These are phyloP conservation scores for Pichia nakasei DNA, from an alignment of 805 yeast genomes.

Conservation along the genomic window DNA sequence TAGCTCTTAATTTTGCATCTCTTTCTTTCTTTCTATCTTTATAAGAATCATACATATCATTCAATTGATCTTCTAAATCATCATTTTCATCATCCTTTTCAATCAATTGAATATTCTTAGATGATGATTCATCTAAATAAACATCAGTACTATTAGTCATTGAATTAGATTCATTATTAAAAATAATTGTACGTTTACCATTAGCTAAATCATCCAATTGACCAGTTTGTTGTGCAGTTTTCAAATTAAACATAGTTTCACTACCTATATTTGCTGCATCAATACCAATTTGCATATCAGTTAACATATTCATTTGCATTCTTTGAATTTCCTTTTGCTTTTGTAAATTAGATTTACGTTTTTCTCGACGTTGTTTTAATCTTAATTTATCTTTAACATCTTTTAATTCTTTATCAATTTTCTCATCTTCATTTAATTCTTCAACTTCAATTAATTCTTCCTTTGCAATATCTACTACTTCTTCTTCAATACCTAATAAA, in stretches of 20 bases:
- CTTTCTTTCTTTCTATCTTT: conserved; percentile 60
- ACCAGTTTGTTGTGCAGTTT: conserved; percentile 83
- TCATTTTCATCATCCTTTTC: conserved; percentile 45
- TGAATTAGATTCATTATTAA: conserved; percentile 37
- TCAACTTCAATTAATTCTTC: conserved; percentile 51
- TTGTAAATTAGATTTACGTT: conserved; percentile 68
- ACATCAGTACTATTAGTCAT: conserved; percentile 39
- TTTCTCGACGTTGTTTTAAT: conserved; percentile 66
- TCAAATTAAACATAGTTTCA: conserved; percentile 73
- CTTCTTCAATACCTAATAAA: conserved; percentile 55
- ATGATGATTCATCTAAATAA: conserved; percentile 16
- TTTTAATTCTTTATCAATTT: conserved; percentile 76
- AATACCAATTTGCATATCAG: conserved; percentile 86
- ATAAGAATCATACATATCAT: conserved; percentile 68
- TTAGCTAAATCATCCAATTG: conserved; percentile 60
- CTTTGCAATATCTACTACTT: conserved; percentile 36
- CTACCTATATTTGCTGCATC: conserved; percentile 81
- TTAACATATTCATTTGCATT: conserved; percentile 93
- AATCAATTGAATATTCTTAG: conserved; percentile 12
- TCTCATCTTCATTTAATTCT: conserved; percentile 77
- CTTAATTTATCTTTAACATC: conserved; percentile 64
- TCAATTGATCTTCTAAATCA: conserved; percentile 72
- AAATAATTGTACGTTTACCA: conserved; percentile 65
- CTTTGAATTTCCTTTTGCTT: conserved; percentile 83
- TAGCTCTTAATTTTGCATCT: conserved; percentile 62